Percentiles rank a stretch among this genome's conserved stretches.
These are phyloP conservation scores for Pythium apleroticum DNA, from an alignment of 352 stramenopile genomes.

Conservation along the genomic window DNA sequence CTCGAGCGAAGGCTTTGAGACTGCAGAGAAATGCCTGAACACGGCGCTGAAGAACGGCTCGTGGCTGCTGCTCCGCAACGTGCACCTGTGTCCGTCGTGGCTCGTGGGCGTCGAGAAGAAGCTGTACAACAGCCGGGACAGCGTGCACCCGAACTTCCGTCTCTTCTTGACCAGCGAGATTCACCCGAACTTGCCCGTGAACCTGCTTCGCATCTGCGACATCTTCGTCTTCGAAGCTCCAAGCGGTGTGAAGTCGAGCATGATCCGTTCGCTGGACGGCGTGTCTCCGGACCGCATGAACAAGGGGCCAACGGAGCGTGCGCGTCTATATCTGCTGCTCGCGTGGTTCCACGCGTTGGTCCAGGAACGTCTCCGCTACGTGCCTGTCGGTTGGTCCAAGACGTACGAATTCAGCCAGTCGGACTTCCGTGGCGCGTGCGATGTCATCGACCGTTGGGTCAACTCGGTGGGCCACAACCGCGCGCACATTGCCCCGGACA, in stretches of 20 bases:
- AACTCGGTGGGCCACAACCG: constrained; percentile 82
- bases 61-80: constrained; percentile 99
- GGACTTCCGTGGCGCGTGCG: constrained; percentile 95
- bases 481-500: constrained; percentile 92
- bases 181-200: constrained; percentile 94
- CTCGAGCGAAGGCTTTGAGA: constrained; percentile 94
- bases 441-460: constrained; percentile 98
- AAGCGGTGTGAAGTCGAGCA: constrained; percentile 96
- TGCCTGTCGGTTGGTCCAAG: constrained; percentile 98
- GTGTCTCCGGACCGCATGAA: constrained; percentile 93
- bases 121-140: constrained; percentile 87
- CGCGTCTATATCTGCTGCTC: constrained; percentile 96
- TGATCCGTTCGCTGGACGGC: constrained; percentile 94
- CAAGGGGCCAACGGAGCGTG: constrained; percentile 81
- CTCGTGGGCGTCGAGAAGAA: constrained; percentile 97
- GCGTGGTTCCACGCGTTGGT: constrained; percentile 98
- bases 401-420: constrained; percentile 99
- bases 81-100: constrained; percentile 98
- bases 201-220: constrained; percentile 95
- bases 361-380: constrained; percentile 97
- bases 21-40: constrained; percentile 94
- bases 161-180: constrained; percentile 99
- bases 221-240: constrained; percentile 98
- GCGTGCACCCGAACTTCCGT: constrained; percentile 72
- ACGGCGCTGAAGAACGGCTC: constrained; percentile 94